Base-by-base conservation (phyloP, 805 yeast species). In the Candida michaelii region DNA sequence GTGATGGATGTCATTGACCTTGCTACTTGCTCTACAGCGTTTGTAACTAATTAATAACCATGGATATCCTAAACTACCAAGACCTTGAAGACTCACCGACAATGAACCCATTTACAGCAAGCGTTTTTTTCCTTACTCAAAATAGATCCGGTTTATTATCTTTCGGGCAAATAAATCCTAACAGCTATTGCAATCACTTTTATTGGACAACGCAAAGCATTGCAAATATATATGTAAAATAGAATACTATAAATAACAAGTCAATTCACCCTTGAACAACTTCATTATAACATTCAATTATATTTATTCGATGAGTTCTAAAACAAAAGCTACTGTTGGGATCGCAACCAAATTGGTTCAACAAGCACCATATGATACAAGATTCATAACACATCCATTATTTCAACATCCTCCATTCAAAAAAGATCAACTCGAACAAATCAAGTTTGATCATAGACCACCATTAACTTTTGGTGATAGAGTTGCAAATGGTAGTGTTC, bases 371-470 rank as follows among this genome's bases (percentile, higher is more conserved):
- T 44, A 43, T 44, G 74, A 70, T 48, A 54, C 49, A 31, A 40
- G 58, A 29, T 67, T 62, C 47, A 62, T 69, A 27, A 66, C 74
- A 10, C 71, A 69, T 41, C 71, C 73, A 0, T 45, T 63, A 19
- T 70, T 69, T 45, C 60, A 63, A 1, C 74, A 69, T 45, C 71
- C 70, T 11, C 17, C 38, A 21, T 65, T 60, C 48, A 40, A 61
- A 5, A 49, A 48, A 24, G 59, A 53, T 24, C 67, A 68, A 18
- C 60, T 71, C 40, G 61, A 61, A 19, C 34, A 43, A 5, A 74
- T 83, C 23, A 54, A 62, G 31, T 66, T 65, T 39, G 77, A 74
- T 27, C 89, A 83, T 58, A 61, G 85, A 27, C 56, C 54, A 3
- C 82, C 85, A 0, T 45, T 49, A 18, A 61, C 73, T 0, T 24